Base-by-base conservation (phyloP, 75 land plant species). In the Gnetum montanum region DNA sequence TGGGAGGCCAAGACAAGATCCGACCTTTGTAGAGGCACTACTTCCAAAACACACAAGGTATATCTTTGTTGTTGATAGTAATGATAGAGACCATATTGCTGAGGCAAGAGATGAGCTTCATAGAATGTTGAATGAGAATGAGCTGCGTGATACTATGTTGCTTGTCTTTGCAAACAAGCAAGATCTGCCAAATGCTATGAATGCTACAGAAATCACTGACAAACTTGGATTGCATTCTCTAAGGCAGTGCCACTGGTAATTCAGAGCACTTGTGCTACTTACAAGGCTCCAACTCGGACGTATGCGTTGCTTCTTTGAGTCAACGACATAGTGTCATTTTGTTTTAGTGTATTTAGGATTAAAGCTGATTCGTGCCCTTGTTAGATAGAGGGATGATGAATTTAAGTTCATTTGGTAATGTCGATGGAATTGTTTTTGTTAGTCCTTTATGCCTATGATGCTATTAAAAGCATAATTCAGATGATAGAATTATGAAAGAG, bases 131-230 rank as follows among this genome's bases (percentile, higher is more conserved):
- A 71, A 71, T 53, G 74, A 71, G 74, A 74, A 74, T 54, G 77
- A 74, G 59, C 46, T 74, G 58, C 75, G 77, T 10, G 77, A 74
- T 74, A 74, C 77, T 40, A 69, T 75, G 18, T 40, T 75, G 26
- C 74, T 75, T 36, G 80, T 77, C 31, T 77, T 77, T 73, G 80
- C 78, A 38, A 77, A 77, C 49, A 77, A 77, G 61, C 80, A 77
- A 49, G 80, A 77, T 63, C 72, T 77, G 46, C 80, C 80, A 18
- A 77, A 77, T 68, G 80, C 80, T 26, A 77, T 77, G 80, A 77
- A 68, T 63, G 78, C 80, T 52, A 72, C 80, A 36, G 80, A 77
- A 34, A 77, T 77, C 22, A 77, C 80, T 57, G 80, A 77, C 43
- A 77, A 77, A 52, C 80, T 77, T 44, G 80, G 80, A 23, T 57